Evolutionary conservation across 1,139 yeast genomes (phyloP), one percentile per base, ranked within the genome.

Genomic region (Saccharomycopsis phalli): DNA sequence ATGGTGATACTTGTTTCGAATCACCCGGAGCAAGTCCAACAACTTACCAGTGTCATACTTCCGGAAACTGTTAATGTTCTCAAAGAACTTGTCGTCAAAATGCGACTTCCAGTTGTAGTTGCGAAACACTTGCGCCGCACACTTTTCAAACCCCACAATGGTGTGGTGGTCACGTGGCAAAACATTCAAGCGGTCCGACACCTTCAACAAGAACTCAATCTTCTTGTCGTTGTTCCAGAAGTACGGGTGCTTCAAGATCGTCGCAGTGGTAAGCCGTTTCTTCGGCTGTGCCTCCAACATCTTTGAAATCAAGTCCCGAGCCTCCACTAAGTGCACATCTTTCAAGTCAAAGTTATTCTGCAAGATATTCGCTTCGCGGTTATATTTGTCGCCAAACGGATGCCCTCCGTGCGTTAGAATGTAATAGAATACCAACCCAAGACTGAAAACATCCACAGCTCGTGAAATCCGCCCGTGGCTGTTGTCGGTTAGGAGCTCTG

Each of bases 341-440:
- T 71, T 68, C 34, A 88, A 60, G 43, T 71, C 67, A 55, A 65
- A 81, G n/a, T 71, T 69, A 16, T 81, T 83, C 50, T 76, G 81
- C 46, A 87, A 77, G 29, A 91, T 88, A 54, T 91, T 87, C 14
- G 82, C 93, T 55, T 91, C 97, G 38, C 98, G 69, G 52, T 81
- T 60, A 51, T 84, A 87, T 41, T 86, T 66, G 53, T 83, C 94
- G 10, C 98, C 98, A 63, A 84, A 91, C 2, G 98, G 98, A 63
- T 91, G 98, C n/a, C 61, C 58, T 0, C 99, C 98, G 11, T 74
- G 74, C 0, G 95, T 73, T 34, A 93, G 61, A 31, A 88, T 81
- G 55, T 87, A 93, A 56, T 73, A 88, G 55, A 84, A 93, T 0
- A 91, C 93, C 62, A 98, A 93, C 0, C 98, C 99, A 48, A 88